Percentiles rank a stretch among this genome's conserved stretches.
These are phyloP conservation scores for Coccomyxa sp. DNA, from an alignment of 139 green algal genomes.

Conservation along the genomic window DNA sequence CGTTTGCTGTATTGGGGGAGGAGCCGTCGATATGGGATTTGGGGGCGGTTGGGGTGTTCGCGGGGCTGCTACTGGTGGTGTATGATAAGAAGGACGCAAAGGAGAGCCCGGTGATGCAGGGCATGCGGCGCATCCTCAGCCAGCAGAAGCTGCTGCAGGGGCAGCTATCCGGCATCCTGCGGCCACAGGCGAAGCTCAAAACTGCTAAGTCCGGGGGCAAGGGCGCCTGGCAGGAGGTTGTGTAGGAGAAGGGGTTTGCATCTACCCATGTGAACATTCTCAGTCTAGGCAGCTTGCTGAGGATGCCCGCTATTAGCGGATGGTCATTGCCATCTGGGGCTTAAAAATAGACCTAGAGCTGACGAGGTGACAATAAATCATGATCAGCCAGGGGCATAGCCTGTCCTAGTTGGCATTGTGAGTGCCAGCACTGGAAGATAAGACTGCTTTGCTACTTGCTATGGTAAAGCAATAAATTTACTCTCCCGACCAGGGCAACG, in stretches of 20 bases:
- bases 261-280: not conserved
- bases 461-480: too few species aligned
- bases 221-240: not conserved
- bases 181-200: not conserved
- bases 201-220: not conserved
- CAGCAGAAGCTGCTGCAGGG: not conserved
- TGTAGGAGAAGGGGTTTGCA: not conserved
- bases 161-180: not conserved
- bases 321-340: too few species aligned
- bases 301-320: too few species aligned
- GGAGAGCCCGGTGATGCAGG: not conserved
- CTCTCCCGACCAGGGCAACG: too few species aligned
- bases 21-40: conserved; percentile 45
- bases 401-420: too few species aligned
- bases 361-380: too few species aligned
- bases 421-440: too few species aligned
- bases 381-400: too few species aligned
- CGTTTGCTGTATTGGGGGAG: conserved; percentile 51
- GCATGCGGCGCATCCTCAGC: not conserved
- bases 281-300: too few species aligned
- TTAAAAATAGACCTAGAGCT: too few species aligned
- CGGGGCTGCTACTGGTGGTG: conserved; percentile 46
- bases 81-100: conserved; percentile 8
- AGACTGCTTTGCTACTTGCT: too few species aligned
- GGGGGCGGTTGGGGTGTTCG: conserved; percentile 52